Evolutionary conservation across 768 basidiomycete species (phyloP), one percentile per base, ranked within the genome.

Genomic region (Phanerochaete carnosa): DNA sequence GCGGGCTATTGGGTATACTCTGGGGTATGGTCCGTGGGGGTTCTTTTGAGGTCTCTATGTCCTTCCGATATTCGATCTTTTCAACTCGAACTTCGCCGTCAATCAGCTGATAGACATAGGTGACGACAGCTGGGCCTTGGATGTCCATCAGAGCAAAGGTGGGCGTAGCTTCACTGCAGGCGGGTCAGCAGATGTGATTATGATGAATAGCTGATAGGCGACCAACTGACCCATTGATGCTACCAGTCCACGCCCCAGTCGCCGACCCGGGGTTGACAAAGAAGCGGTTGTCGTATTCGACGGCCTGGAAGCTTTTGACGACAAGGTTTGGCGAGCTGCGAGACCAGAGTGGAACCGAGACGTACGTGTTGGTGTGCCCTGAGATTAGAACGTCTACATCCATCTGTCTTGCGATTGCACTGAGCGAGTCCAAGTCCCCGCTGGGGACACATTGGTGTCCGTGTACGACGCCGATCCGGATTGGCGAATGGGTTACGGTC

Each of bases 91-190:
- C 94, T 73, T 95, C 94, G 45, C 93, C 92, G 45, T 95, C 94
- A 47, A 96, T 89, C 30, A 96, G 84, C 69, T 95, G 94, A 73
- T 96, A 98, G 2, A 98, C 95, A 69, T 97, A 98, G 2, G 96
- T 98, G 28, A 97, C 95, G 33, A 99, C 92, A 9, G 96, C 94
- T 2, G 93, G 86, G 4, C 97, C 97, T 75, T 99, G 97, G 35
- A 99, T 89, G 71, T 98, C 97, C 90, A 99, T 94, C 47, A 98
- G 77, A 0, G 97, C 97, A 69, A 99, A 99, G 2, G 94, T 95
- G 0, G 97, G 96, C 1, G 84, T 94, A 2, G 90, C 87, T 29
- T 94, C 93, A 3, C 94, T 95, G 67, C 9, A 22, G 25, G 39
- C 15, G 30, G 8, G 39, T 43, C 51, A 52, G 29, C 51, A 29